These are phyloP conservation scores for Mrakia blollopis DNA, from an alignment of 768 basidiomycete genomes.

Conservation along the genomic window DNA sequence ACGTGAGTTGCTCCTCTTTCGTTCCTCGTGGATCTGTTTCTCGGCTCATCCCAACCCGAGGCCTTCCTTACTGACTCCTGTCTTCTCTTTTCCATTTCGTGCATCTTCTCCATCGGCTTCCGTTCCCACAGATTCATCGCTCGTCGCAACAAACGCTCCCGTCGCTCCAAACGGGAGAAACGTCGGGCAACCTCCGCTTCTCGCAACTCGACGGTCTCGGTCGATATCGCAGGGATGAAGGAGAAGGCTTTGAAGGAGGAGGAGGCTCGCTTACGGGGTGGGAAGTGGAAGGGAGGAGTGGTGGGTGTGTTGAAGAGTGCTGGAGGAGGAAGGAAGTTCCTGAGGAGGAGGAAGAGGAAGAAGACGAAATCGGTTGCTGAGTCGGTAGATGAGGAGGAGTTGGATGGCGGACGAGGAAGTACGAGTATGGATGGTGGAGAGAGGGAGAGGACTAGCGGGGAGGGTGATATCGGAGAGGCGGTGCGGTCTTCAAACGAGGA, in stretches of 20 bases:
- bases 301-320: not conserved
- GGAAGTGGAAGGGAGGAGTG: slow-evolving; percentile 7
- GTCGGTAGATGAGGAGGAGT: not conserved
- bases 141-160: not conserved
- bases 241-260: not conserved
- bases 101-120: not conserved
- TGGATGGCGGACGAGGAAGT: not conserved
- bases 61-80: not conserved
- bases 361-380: not conserved
- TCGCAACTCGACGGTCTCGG: not conserved
- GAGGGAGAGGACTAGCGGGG: not conserved
- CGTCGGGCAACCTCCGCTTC: not conserved
- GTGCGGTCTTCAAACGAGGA: not conserved
- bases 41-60: not conserved
- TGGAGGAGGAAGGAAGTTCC: not conserved
- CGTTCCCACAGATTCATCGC: not conserved
- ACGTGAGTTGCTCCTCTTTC: slow-evolving; percentile 5
- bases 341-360: not conserved
- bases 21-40: not conserved
- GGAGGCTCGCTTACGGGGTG: not conserved
- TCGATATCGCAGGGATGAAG: not conserved
- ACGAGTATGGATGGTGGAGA: not conserved
- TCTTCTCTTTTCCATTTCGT: not conserved
- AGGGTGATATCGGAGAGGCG: not conserved
- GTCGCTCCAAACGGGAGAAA: not conserved